Conservation (phyloP, 805 yeast species). For the Kodamaea neixiangensis region DNA sequence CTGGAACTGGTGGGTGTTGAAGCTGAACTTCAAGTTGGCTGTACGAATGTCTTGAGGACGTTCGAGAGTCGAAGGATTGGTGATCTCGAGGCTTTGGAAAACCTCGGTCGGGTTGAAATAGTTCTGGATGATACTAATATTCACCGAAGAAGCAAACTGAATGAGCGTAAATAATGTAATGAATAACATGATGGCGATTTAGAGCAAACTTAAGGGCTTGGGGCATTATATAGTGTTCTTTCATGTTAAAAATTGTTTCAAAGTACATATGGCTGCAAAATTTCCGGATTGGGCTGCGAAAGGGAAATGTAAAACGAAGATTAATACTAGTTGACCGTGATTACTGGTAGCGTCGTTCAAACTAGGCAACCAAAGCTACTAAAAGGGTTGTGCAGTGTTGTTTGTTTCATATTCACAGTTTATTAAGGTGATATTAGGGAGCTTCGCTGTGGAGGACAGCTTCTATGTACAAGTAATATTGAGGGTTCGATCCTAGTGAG, state of each 20-base stretch:
- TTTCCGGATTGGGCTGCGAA: constrained; percentile 3
- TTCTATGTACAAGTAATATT: no score
- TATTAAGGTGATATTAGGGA: no score
- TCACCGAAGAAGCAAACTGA: constrained; percentile 7
- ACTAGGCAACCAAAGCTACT: background rate
- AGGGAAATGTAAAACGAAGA: background rate
- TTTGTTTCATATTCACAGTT: background rate
- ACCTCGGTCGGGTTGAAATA: constrained; percentile 6
- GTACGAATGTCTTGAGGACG: constrained; percentile 22
- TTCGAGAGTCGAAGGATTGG: constrained; percentile 9
- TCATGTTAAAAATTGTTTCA: background rate
- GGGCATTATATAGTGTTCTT: background rate
- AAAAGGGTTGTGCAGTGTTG: background rate
- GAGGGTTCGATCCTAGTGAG: no score
- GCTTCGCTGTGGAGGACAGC: no score
- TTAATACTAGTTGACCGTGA: background rate
- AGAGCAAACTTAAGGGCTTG: background rate
- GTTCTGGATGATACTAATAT: constrained; percentile 9
- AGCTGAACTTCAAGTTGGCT: constrained; percentile 17
- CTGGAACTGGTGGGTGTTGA: constrained; percentile 6
- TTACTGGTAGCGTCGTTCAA: background rate
- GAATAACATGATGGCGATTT: background rate
- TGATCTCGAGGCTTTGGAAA: constrained; percentile 8
- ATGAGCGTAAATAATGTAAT: background rate
- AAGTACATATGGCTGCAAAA: constrained; percentile 3